phyloP scores from a whole-genome alignment of 1,284 basidiomycete species.

The Pascua guehoae region DNA sequence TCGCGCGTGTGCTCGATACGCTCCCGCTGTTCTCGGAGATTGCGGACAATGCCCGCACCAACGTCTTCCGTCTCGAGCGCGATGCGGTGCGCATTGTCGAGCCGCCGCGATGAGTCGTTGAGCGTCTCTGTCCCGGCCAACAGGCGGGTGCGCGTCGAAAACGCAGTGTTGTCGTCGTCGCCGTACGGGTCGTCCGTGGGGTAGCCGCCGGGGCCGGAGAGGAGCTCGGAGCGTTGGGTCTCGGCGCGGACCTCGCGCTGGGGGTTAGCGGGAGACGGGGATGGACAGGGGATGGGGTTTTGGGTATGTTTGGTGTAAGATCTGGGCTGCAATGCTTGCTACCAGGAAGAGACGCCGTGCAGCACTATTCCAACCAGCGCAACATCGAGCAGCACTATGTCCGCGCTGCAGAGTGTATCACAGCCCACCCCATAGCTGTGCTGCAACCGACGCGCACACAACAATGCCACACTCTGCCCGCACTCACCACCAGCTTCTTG shows the following conservation, averaged over 20 bases:
- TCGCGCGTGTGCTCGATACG: conserved; percentile 92
- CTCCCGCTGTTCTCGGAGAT: conserved; percentile 82
- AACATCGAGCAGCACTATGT: too few species aligned
- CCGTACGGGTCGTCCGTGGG: conserved; percentile 68
- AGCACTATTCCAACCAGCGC: too few species aligned
- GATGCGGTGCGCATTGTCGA: conserved; percentile 86
- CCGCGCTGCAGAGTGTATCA: too few species aligned
- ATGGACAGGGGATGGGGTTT: too few species aligned
- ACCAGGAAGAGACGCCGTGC: too few species aligned
- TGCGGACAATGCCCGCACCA: conserved; percentile 85
- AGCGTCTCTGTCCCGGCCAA: conserved; percentile 69
- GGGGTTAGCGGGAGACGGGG: background rate
- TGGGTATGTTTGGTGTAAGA: too few species aligned
- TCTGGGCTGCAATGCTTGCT: too few species aligned
- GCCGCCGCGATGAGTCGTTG: conserved; percentile 71
- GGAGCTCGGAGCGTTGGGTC: conserved; percentile 51
- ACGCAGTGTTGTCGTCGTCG: conserved; percentile 45
- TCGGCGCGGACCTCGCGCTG: conserved; percentile 51
- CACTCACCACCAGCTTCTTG: conserved; percentile 65
- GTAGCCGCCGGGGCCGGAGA: conserved; percentile 56
- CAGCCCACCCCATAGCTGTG: too few species aligned
- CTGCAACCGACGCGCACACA: too few species aligned
- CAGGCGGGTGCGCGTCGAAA: conserved; percentile 64
- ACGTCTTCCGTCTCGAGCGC: conserved; percentile 95
- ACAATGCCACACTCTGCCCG: too few species aligned